Evolutionary conservation across 371 early-diverging fungal species (phyloP), one percentile per base, ranked within the genome.

Genomic region (Catenaria anguillulae): DNA sequence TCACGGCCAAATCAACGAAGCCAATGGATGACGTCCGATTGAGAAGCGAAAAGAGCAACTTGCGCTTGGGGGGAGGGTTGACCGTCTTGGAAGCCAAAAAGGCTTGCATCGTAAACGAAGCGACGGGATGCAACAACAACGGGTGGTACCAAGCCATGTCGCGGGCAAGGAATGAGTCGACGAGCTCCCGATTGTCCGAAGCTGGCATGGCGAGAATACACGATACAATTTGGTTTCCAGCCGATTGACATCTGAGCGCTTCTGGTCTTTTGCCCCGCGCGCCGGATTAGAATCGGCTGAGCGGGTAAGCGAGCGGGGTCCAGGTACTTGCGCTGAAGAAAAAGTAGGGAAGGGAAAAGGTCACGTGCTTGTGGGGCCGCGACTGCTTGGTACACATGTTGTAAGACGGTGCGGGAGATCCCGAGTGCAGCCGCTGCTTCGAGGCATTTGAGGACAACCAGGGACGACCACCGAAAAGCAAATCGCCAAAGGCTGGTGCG

Each of bases 81-180:
- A 86, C 71, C 23, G 75, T 71, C 0, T 75, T 68, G 12, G 82
- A 78, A 0, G 73, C 60, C 40, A 91, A 60, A 54, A 91, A 75
- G 0, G 83, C 68, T 67, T 91, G 88, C 65, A 84, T 70, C 15
- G 86, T 82, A 63, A 84, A 82, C 37, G 88, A 88, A 4, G 83
- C 87, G 31, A 77, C 75, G 6, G 86, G 77, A 60, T 87, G 81
- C 64, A 73, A 76, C 13, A 58, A 5, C 17, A 26, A 21, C 36
- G 52, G 52, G 31, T 29, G 31, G 52, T 29, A 74, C 64, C 33
- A 72, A 65, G 17, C 71, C 75, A 17, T 64, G 61, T 17, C 72
- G 66, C 29, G 26, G 29, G 29, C 26, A 1, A 50, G 52, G 52
- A 50, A 50, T 12, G 29, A 29, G 42, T 66, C 63, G 33, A 40